These are phyloP conservation scores for Proliferodiscus dingleyae DNA, from an alignment of 2,329 filamentous ascomycete genomes.

Conservation along the genomic window DNA sequence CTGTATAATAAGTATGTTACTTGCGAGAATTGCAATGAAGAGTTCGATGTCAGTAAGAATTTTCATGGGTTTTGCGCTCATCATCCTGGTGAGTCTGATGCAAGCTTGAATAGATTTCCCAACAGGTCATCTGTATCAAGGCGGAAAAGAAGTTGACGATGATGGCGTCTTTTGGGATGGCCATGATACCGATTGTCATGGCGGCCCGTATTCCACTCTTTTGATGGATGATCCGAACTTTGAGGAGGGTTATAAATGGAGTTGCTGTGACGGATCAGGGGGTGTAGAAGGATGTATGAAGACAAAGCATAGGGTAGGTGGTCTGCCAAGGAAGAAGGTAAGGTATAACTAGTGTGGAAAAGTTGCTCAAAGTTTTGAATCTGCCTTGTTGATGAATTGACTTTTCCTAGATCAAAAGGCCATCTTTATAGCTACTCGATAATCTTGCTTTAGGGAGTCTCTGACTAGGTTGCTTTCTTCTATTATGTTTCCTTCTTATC, in stretches of 20 bases:
- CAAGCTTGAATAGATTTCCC: too few species aligned
- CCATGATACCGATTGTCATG: conserved; percentile 10
- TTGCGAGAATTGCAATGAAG: conserved; percentile 11
- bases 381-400: too few species aligned
- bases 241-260: conserved; percentile 10
- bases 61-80: conserved; percentile 5
- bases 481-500: too few species aligned
- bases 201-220: neutral
- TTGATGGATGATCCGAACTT: conserved; percentile 8
- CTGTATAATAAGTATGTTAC: conserved; percentile 2
- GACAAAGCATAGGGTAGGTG: conserved; percentile 5
- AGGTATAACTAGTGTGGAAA: neutral
- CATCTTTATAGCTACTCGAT: too few species aligned
- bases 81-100: conserved; percentile 8
- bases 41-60: conserved; percentile 10
- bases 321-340: conserved; percentile 2
- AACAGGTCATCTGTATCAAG: too few species aligned
- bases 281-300: conserved; percentile 5
- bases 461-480: too few species aligned
- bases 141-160: conserved; percentile 4
- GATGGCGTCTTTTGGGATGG: conserved; percentile 12
- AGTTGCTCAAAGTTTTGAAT: too few species aligned
- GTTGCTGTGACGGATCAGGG: conserved; percentile 9
- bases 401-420: too few species aligned
- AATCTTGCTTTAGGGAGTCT: too few species aligned